Percentiles rank a stretch among this genome's conserved stretches.
Evolutionary conservation across 371 early-diverging fungal species (phyloP).

Genomic region (Polyrhizophydium stewartii): DNA sequence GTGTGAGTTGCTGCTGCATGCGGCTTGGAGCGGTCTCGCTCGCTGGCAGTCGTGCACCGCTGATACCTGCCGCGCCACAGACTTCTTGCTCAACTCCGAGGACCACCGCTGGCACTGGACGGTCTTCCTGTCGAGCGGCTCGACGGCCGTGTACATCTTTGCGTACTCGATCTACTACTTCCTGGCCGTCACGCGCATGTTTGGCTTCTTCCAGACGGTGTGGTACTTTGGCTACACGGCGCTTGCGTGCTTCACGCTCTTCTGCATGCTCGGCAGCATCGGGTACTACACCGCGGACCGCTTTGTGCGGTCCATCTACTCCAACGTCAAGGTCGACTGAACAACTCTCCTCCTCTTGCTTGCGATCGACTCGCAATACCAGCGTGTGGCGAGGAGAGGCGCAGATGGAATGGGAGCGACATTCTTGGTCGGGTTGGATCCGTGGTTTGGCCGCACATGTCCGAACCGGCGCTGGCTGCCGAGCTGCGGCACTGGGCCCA

Average conservation of each 20-base stretch:
- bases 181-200: slow-evolving; percentile 72
- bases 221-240: slow-evolving; percentile 82
- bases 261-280: slow-evolving; percentile 64
- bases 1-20: slow-evolving; percentile 21
- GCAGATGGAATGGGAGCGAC: too few species aligned
- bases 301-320: slow-evolving; percentile 69
- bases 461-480: too few species aligned
- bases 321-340: slow-evolving; percentile 49
- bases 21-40: not conserved
- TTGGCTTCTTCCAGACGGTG: slow-evolving; percentile 72
- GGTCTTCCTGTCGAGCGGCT: slow-evolving; percentile 72
- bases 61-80: slow-evolving; percentile 16
- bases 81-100: slow-evolving; percentile 75
- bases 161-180: slow-evolving; percentile 77
- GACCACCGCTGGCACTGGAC: slow-evolving; percentile 89
- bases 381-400: too few species aligned
- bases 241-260: slow-evolving; percentile 60
- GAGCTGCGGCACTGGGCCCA: too few species aligned
- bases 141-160: slow-evolving; percentile 74
- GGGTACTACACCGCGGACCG: slow-evolving; percentile 59
- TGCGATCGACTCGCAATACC: too few species aligned
- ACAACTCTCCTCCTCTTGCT: too few species aligned
- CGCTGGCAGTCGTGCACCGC: not conserved
- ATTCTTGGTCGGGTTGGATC: too few species aligned
- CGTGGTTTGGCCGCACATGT: too few species aligned